Percentiles rank a stretch among this genome's conserved stretches.
phyloP scores from a whole-genome alignment of 176 grass and related monocot genomes.

The Zoysia japonica region DNA sequence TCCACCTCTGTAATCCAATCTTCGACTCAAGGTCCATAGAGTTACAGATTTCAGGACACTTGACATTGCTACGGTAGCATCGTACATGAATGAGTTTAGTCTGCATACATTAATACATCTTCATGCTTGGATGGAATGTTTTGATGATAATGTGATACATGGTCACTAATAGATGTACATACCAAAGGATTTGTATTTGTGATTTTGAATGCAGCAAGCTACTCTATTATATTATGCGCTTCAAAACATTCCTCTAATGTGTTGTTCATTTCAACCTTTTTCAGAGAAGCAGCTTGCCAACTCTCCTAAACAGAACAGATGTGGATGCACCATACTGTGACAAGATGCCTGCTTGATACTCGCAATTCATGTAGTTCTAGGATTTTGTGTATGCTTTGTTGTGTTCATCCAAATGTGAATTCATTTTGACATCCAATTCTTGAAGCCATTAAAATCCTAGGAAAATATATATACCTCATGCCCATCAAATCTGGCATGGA shows the following conservation, averaged over 20 bases:
- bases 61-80: background rate
- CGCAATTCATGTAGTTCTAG: conserved; percentile 46
- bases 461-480: conserved; percentile 5
- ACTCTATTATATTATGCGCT: background rate
- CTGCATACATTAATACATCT: background rate
- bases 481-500: conserved; percentile 10
- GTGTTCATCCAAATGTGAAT: conserved; percentile 47
- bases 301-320: conserved; percentile 64
- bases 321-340: conserved; percentile 79
- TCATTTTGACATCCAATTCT: conserved; percentile 53
- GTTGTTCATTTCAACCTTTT: conserved; percentile 17
- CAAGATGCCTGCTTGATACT: conserved; percentile 10
- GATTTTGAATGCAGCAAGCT: conserved; percentile 12
- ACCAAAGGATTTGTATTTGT: background rate
- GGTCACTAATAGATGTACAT: background rate
- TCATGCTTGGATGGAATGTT: background rate
- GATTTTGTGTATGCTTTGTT: conserved; percentile 37
- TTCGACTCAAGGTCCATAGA: background rate
- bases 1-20: background rate
- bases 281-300: conserved; percentile 67
- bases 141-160: background rate
- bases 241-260: conserved; percentile 20
- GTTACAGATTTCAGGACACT: background rate
- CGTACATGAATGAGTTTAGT: background rate
- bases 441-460: conserved; percentile 38